phyloP scores from a whole-genome alignment of 371 early-diverging fungal species.

The Thermomucor indicae-seudaticae region DNA sequence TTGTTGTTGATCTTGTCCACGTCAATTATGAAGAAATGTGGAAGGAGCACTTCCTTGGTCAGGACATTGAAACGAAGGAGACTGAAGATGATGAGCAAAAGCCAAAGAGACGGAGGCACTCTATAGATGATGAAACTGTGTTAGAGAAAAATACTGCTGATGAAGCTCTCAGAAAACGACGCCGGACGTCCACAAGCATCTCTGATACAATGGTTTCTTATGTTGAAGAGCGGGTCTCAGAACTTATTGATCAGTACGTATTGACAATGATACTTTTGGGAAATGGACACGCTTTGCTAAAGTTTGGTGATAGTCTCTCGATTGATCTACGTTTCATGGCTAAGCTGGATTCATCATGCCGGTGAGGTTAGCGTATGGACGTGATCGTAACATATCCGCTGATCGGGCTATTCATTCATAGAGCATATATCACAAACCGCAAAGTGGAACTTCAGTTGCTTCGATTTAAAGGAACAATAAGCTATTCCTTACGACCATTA shows the following conservation, averaged over 20 bases:
- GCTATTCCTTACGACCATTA: slow-evolving; percentile 30
- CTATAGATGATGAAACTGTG: slow-evolving; percentile 1
- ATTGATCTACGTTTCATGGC: slow-evolving; percentile 44
- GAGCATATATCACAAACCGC: slow-evolving; percentile 43
- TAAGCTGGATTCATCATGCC: slow-evolving; percentile 41
- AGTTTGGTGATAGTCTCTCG: slow-evolving; percentile 16
- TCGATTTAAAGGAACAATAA: slow-evolving; percentile 17
- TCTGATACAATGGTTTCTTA: background rate
- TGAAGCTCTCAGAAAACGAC: slow-evolving; percentile 8
- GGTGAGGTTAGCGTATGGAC: slow-evolving; percentile 12
- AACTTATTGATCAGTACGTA: slow-evolving; percentile 25
- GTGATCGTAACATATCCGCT: background rate
- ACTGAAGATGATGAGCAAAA: background rate
- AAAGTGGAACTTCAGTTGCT: slow-evolving; percentile 40
- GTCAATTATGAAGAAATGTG: slow-evolving; percentile 35
- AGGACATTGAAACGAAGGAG: background rate
- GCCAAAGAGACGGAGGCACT: slow-evolving; percentile 3
- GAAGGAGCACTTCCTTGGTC: slow-evolving; percentile 24
- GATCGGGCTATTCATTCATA: background rate
- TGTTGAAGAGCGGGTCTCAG: background rate
- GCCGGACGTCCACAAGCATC: slow-evolving; percentile 2
- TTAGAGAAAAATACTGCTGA: background rate
- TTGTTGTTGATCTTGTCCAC: slow-evolving; percentile 30
- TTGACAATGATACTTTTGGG: background rate
- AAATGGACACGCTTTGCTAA: background rate